Conservation (phyloP, 352 stramenopile genomes). For the Lagenidium giganteum region DNA sequence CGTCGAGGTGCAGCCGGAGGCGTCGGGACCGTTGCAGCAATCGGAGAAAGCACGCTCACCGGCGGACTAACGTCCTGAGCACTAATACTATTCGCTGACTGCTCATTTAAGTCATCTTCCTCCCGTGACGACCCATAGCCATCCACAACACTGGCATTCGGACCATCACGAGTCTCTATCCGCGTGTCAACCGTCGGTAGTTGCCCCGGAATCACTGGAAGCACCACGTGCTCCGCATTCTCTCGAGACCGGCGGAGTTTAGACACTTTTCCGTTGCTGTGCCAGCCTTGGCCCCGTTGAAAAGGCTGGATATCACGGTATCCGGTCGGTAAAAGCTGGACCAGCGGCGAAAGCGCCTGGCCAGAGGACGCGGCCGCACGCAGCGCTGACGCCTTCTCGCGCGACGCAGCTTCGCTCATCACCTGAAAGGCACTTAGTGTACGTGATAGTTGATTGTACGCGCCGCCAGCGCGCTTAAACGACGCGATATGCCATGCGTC, state of each 20-base stretch:
- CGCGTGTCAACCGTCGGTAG: not conserved
- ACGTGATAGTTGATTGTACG: not conserved
- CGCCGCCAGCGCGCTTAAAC: not conserved
- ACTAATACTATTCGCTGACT: not conserved
- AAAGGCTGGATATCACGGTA: slow-evolving; percentile 71
- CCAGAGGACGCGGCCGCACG: slow-evolving; percentile 9
- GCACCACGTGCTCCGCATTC: slow-evolving; percentile 30
- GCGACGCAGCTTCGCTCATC: slow-evolving; percentile 1
- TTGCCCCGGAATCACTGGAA: slow-evolving; percentile 28
- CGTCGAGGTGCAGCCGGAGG: slow-evolving; percentile 14
- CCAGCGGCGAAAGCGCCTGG: slow-evolving; percentile 44
- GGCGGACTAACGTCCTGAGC: not conserved
- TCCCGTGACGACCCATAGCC: slow-evolving; percentile 5
- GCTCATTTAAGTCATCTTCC: slow-evolving; percentile 4
- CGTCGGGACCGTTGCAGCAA: not conserved
- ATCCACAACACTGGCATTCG: slow-evolving; percentile 13
- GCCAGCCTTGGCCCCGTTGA: slow-evolving; percentile 60
- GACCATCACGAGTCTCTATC: slow-evolving; percentile 2
- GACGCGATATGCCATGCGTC: not conserved
- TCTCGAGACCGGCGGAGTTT: slow-evolving; percentile 21
- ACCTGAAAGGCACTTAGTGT: slow-evolving; percentile 1
- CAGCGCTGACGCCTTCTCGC: slow-evolving; percentile 17
- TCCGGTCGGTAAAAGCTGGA: slow-evolving; percentile 48
- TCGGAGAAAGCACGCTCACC: not conserved
- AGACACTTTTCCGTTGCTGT: slow-evolving; percentile 38